A percentile compares a stretch with the other conserved stretches of the same genome.
Conservation (phyloP, 768 basidiomycete species). For the Boletus insuetus region DNA sequence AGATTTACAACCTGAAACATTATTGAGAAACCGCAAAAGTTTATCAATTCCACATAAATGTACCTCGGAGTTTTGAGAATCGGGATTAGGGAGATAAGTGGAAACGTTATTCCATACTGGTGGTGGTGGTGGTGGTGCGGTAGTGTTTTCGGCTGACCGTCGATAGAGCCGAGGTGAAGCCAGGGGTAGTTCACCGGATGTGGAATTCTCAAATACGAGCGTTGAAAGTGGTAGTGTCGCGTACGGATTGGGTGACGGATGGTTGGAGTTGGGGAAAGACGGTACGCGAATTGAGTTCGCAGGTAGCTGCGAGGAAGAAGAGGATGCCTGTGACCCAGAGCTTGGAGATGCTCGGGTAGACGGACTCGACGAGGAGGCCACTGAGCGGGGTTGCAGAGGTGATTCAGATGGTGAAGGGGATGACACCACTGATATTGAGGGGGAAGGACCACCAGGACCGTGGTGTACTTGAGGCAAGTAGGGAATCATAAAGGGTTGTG, state of each 20-base stretch:
- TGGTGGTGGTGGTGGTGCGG: neutral
- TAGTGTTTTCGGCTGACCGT: neutral
- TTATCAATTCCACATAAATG: neutral
- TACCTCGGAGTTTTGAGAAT: constrained; percentile 14
- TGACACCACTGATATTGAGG: constrained; percentile 49
- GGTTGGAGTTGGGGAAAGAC: constrained; percentile 10
- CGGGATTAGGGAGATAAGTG: neutral
- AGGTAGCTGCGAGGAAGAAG: constrained; percentile 12
- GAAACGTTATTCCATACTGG: constrained; percentile 12
- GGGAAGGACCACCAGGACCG: constrained; percentile 46
- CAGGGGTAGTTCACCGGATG: neutral
- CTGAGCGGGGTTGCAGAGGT: constrained; percentile 4
- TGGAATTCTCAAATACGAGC: neutral
- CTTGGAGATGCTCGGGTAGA: constrained; percentile 8
- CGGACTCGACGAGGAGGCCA: constrained; percentile 12
- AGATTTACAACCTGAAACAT: constrained; percentile 9
- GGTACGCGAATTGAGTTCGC: neutral
- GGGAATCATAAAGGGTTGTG: constrained; percentile 22
- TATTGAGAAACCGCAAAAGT: neutral
- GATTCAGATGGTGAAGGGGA: constrained; percentile 38
- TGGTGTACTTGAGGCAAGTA: constrained; percentile 24
- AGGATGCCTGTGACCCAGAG: constrained; percentile 19
- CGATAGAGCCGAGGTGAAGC: neutral
- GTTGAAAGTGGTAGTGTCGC: constrained; percentile 6
- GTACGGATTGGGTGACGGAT: constrained; percentile 9